Evolutionary conservation across 345 rosid genomes (phyloP), one percentile per base, ranked within the genome.

Genomic region (Eucalyptus guilfoylei): DNA sequence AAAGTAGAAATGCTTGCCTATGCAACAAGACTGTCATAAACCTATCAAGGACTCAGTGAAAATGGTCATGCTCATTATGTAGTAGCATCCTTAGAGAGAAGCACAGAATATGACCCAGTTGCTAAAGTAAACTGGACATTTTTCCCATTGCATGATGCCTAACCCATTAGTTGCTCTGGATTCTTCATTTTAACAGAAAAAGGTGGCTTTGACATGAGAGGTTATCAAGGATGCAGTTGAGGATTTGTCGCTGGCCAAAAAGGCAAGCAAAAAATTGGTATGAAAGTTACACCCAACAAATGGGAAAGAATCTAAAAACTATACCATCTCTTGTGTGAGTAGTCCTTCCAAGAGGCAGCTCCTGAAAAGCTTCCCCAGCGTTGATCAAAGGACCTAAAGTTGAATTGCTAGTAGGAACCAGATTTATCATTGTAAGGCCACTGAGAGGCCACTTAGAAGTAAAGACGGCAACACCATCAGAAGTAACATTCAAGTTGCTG

Each of bases 311-410:
- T 21, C 9, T 44, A 14, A 72, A 49, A 89, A 58, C 17, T 93
- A 40, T 96, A 98, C 99, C 98, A 93, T 98, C 99, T 92, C 94
- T 91, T n/a, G 96, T 93, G 76, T 89, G 98, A 90, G 99, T 95
- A 93, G 92, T 94, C 87, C 95, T 91, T 89, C 95, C 95, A 72
- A 96, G 91, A 47, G 85, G 24, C 89, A 95, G 86, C 90, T 95
- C 72, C 34, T 93, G 60, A 89, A 98, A 97, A 90, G 95, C 92
- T 90, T 98, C 99, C 16, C 98, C 99, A 60, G 94, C 97, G 88
- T 97, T 97, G 90, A 98, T 90, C 90, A 95, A 91, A 87, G 99
- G 99, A 40, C 93, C 88, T 58, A 91, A 87, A 45, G 54, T 91
- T 45, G 98, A 95, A 90, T 94, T 94, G 67, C 92, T 85, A 89